Evolutionary conservation across 1,139 yeast genomes (phyloP).

Genomic region (Taphrina populina): DNA sequence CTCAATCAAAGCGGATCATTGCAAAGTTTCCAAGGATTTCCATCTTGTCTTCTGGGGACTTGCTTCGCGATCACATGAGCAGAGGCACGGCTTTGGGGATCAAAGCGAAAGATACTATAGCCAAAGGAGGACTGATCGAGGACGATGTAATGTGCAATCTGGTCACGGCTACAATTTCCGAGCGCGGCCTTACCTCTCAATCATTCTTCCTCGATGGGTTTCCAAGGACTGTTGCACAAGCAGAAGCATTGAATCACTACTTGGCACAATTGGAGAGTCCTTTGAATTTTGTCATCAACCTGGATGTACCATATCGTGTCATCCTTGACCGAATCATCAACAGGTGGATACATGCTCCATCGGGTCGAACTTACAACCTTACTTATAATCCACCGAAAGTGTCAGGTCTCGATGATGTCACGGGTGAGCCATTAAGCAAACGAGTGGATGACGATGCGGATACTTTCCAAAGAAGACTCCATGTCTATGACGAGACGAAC

Average conservation of each 20-base stretch:
- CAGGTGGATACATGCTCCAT: constrained; percentile 64
- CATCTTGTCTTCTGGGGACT: constrained; percentile 80
- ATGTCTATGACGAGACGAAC: constrained; percentile 58
- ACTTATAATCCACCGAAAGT: constrained; percentile 67
- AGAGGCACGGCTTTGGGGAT: constrained; percentile 86
- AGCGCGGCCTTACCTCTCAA: constrained; percentile 12
- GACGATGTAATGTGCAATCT: constrained; percentile 98
- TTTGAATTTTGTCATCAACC: constrained; percentile 89
- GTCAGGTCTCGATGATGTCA: constrained; percentile 85
- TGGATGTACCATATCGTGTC: constrained; percentile 90
- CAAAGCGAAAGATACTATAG: constrained; percentile 98
- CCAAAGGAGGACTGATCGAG: constrained; percentile 91
- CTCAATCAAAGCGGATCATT: constrained; percentile 67
- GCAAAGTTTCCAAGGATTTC: constrained; percentile 52
- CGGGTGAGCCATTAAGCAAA: constrained; percentile 95
- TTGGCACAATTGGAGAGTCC: constrained; percentile 70
- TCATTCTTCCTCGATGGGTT: constrained; percentile 91
- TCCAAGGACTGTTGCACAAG: constrained; percentile 99
- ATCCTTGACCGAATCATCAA: constrained; percentile 97
- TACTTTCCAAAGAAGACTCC: constrained; percentile 65
- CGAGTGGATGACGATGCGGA: constrained; percentile 96
- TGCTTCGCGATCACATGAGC: constrained; percentile 95
- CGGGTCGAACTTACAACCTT: constrained; percentile 32
- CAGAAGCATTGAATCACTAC: constrained; percentile 93
- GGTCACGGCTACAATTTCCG: constrained; percentile 56